Base-by-base conservation (phyloP, 2,329 filamentous ascomycete species). In the Alternaria brassicicola region DNA sequence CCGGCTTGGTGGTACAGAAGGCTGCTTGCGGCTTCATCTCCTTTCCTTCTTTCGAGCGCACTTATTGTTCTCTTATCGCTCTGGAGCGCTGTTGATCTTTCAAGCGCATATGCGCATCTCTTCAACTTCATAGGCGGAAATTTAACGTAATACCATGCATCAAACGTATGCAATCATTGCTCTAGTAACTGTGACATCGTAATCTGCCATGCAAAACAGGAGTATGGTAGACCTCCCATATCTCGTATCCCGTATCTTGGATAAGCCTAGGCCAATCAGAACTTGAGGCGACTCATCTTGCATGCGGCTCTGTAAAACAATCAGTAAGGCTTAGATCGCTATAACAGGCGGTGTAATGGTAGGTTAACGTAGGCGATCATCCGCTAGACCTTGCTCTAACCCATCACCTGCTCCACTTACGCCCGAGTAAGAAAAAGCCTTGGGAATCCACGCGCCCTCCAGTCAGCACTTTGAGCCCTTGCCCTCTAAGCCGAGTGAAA, bases 1-100 rank as follows among this genome's bases (percentile, higher is more conserved):
- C 2, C 17, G 19, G 33, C 36, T 33, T 41, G 19, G 17, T 49
- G 30, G 36, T 57, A 5, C n/a, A 25, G 3, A 5, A 2, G 23
- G 52, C 50, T 47, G 52, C 54, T n/a, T 58, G 47, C 55, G 26
- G 41, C 45, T 5, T 21, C 19, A 30, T 52, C 12, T 35, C 55
- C 47, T 41, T 39, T 7, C 30, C 4, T 25, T 49, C n/a, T 1
- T 10, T 12, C n/a, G 33, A 7, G 15, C 38, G 21, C 28, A 50
- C 25, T 35, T 26, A 7, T 19, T 36, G 19, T 19, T 30, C 6
- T 46, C 25, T 57, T 49, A 30, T 8, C 41, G 25, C 30, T 30
- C 21, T 28, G 39, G 7, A 13, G 28, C 50, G 42, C 41, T 35
- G 4, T 45, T 26, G 15, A 35, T 26, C 28, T 17, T 28, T 21